Conservation (phyloP, 148 eudicot genomes). For the Suaeda aralocaspica region DNA sequence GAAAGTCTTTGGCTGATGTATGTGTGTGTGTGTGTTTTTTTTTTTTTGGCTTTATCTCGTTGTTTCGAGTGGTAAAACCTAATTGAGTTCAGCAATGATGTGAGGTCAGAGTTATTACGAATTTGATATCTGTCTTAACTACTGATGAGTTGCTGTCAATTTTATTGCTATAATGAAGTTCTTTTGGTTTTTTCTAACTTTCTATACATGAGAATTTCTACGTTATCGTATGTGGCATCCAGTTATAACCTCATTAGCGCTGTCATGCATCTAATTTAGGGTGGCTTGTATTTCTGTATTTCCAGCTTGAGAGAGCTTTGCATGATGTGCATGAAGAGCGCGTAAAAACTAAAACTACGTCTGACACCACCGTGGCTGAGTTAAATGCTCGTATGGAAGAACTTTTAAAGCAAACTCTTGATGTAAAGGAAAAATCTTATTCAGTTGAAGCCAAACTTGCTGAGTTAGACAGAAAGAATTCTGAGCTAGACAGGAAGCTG, state of each 20-base stretch:
- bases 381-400: slow-evolving; percentile 54
- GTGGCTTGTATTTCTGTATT: not conserved
- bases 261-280: slow-evolving; percentile 4
- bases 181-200: too few relatives aligned
- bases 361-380: slow-evolving; percentile 47
- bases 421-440: slow-evolving; percentile 54
- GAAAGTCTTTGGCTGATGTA: slow-evolving; percentile 64
- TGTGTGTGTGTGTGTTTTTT: slow-evolving; percentile 12
- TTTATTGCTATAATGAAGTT: not conserved
- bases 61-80: not conserved
- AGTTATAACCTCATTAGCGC: not conserved
- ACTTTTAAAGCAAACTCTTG: slow-evolving; percentile 45
- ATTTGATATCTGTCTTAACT: not conserved
- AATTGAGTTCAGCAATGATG: not conserved
- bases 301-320: slow-evolving; percentile 85
- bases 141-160: not conserved
- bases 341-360: slow-evolving; percentile 44
- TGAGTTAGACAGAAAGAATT: slow-evolving; percentile 59
- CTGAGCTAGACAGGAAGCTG: slow-evolving; percentile 67
- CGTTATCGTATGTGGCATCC: not conserved
- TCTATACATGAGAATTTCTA: not conserved
- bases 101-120: not conserved
- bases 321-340: slow-evolving; percentile 49
- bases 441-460: slow-evolving; percentile 64
- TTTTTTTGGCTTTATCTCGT: too few relatives aligned